Conservation (phyloP, 176 grass and related monocot species). For the Thinopyrum elongatum region DNA sequence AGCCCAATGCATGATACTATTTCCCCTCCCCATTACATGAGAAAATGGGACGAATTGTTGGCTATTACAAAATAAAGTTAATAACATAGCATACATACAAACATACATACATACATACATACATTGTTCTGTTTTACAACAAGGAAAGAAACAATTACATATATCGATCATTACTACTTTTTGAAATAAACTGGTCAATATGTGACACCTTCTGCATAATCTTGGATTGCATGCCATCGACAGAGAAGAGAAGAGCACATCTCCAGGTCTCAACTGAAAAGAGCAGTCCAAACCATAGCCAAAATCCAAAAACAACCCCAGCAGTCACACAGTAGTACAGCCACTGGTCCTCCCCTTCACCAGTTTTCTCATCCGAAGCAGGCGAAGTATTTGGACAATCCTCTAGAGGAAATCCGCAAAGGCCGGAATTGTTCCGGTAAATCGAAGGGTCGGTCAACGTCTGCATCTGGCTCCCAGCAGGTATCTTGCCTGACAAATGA, state of each 20-base stretch:
- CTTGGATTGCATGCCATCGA: slow-evolving; percentile 46
- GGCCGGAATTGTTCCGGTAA: slow-evolving; percentile 50
- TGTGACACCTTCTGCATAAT: slow-evolving; percentile 19
- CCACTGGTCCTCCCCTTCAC: slow-evolving; percentile 22
- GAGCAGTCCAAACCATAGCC: slow-evolving; percentile 55
- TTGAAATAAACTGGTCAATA: slow-evolving; percentile 9
- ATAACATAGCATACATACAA: no score
- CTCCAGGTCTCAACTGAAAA: slow-evolving; percentile 36
- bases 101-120: background rate
- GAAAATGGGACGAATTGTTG: no score
- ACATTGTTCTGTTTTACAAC: background rate
- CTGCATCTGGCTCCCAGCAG: slow-evolving; percentile 50
- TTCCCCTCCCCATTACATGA: no score
- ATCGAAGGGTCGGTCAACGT: slow-evolving; percentile 45
- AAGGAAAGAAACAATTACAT: background rate
- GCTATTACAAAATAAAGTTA: no score
- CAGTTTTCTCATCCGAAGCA: background rate
- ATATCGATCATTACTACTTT: slow-evolving; percentile 13
- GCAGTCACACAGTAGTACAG: slow-evolving; percentile 35
- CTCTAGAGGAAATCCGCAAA: slow-evolving; percentile 53
- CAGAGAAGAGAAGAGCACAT: slow-evolving; percentile 26
- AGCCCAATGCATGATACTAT: no score
- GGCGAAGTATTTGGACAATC: slow-evolving; percentile 17
- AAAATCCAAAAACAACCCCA: slow-evolving; percentile 58
- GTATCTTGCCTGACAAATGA: slow-evolving; percentile 50